Base-by-base conservation (phyloP, 2,329 filamentous ascomycete genomes). In the Parasarocladium wereldwijsianum region DNA sequence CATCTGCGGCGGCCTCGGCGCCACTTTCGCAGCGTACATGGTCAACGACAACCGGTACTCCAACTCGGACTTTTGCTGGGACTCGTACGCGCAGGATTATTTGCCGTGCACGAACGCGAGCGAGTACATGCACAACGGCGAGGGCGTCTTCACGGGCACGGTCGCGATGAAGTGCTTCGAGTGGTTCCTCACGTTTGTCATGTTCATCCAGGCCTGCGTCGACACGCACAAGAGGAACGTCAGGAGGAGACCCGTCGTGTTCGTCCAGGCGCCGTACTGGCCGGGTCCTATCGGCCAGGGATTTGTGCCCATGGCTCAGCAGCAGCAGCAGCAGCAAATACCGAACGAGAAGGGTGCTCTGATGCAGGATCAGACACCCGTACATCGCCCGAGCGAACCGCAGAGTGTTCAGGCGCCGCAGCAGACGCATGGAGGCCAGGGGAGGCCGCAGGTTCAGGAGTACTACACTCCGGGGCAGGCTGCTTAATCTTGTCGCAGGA, bases 201-300 rank as follows among this genome's bases (percentile, higher is more conserved):
- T 60, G 23, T 60, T 61, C 36, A 38, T 58, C 20, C 40, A 45
- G 9, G 54, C 52, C 11, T 60, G 57, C 32, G 42, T 57, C 34
- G 54, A 57, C 33, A 55, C 52, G 1, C 37, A 44, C 29, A 44
- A 38, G 25, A 36, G 44, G 34, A 54, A 55, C 32, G 34, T 36
- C 7, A 37, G 40, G 12, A 37, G 30, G 12, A 34, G 39, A 8
- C 39, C 38, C 11, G 31, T 51, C 25, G 40, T 44, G 31, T 35
- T 51, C 19, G 39, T 51, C 17, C 34, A 37, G 11, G 45, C 42
- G 12, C 37, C 41, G 13, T 44, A 45, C 38, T 51, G 47, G 47
- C 19, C 28, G 23, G 41, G 43, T 9, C 38, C 40, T 3, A 34
- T 37, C n/a, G 35, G 36, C 0, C 44, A 49, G 22, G 47, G 45